Evolutionary conservation across 495 filamentous ascomycete genomes (phyloP).

Genomic region (Usnea hakonensis): DNA sequence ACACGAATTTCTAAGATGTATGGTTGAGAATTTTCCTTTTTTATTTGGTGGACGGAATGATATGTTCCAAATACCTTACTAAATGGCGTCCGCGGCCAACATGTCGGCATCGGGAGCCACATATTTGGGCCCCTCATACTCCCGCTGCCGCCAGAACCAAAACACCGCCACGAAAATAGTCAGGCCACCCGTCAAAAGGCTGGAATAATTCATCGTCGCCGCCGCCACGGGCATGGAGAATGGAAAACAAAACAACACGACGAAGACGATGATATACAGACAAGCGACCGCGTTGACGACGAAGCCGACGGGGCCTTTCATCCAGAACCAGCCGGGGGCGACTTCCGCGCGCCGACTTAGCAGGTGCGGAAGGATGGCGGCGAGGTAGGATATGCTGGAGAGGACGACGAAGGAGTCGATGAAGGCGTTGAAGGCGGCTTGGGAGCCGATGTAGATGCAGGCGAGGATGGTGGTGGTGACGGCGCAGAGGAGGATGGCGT

Average conservation of each 20-base stretch:
- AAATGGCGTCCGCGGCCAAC: slow-evolving; percentile 15
- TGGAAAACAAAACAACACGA: slow-evolving; percentile 70
- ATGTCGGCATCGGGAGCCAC: slow-evolving; percentile 11
- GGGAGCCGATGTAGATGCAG: slow-evolving; percentile 59
- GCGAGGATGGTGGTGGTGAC: slow-evolving; percentile 56
- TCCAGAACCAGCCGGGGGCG: slow-evolving; percentile 58
- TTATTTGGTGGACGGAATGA: too few relatives aligned
- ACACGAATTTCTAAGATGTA: too few relatives aligned
- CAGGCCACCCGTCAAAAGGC: slow-evolving; percentile 54
- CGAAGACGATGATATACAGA: slow-evolving; percentile 56
- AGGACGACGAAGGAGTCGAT: slow-evolving; percentile 70
- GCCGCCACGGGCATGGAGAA: slow-evolving; percentile 50
- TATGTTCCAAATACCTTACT: too few relatives aligned
- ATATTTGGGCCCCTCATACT: slow-evolving; percentile 27
- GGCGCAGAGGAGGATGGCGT: slow-evolving; percentile 27
- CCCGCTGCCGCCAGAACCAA: slow-evolving; percentile 31
- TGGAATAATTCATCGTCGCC: slow-evolving; percentile 63
- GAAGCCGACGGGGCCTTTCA: slow-evolving; percentile 50
- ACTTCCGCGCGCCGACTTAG: slow-evolving; percentile 55
- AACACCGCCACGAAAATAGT: slow-evolving; percentile 36
- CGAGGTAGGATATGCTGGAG: slow-evolving; percentile 61
- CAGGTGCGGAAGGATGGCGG: slow-evolving; percentile 63
- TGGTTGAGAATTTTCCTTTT: too few relatives aligned
- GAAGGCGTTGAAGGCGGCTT: slow-evolving; percentile 63
- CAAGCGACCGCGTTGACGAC: slow-evolving; percentile 48